A percentile compares a stretch with the other conserved stretches of the same genome.
Evolutionary conservation across 305 asterid species (phyloP).

Genomic region (Stenogyne calaminthoides): DNA sequence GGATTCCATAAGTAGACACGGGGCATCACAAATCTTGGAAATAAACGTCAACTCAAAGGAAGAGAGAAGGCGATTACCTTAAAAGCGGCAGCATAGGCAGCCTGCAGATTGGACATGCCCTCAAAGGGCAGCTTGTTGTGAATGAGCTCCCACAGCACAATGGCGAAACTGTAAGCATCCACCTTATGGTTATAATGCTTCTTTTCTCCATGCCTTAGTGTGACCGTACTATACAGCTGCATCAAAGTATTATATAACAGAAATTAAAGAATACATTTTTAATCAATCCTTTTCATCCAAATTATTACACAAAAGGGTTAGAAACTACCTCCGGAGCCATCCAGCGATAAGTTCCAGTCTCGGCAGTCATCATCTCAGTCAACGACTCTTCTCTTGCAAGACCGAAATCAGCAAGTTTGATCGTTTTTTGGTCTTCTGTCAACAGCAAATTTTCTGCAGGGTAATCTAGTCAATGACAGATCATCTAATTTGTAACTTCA

Average conservation of each 20-base stretch:
- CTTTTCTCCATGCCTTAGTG: slow-evolving; percentile 92
- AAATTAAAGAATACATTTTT: background rate
- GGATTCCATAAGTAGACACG: background rate
- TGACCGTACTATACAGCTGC: slow-evolving; percentile 95
- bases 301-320: background rate
- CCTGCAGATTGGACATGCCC: slow-evolving; percentile 57
- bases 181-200: slow-evolving; percentile 97
- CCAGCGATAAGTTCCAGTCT: slow-evolving; percentile 99
- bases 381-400: slow-evolving; percentile 96
- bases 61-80: slow-evolving; percentile 52
- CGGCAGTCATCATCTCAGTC: slow-evolving; percentile 99
- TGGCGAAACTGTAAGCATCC: slow-evolving; percentile 95
- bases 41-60: background rate
- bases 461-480: slow-evolving; percentile 18
- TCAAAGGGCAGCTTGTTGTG: slow-evolving; percentile 58
- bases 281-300: background rate
- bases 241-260: background rate
- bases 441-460: slow-evolving; percentile 85
- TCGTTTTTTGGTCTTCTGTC: slow-evolving; percentile 79
- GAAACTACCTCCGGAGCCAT: slow-evolving; percentile 97
- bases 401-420: slow-evolving; percentile 96
- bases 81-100: slow-evolving; percentile 86
- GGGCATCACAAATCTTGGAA: background rate
- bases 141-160: slow-evolving; percentile 95
- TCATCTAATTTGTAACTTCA: background rate